phyloP scores from a whole-genome alignment of 73 alveolate species.

The Paraurostyla sp. region DNA sequence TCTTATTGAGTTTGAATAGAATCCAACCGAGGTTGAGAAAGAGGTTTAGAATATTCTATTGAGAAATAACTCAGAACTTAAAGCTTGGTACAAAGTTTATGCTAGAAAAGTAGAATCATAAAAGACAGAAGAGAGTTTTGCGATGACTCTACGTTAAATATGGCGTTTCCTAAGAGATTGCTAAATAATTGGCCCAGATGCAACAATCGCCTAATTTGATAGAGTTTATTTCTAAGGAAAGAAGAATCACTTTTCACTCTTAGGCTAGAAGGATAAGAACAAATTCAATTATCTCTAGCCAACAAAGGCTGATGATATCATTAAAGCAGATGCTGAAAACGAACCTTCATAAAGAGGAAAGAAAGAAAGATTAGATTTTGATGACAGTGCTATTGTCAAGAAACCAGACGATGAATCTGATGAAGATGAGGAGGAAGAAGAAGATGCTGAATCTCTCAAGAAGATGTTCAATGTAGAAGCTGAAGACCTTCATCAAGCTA shows the following conservation, averaged over 20 bases:
- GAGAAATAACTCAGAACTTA: conserved; percentile 90
- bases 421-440: conserved; percentile 69
- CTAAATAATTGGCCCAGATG: conserved; percentile 86
- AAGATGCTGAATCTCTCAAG: conserved; percentile 58
- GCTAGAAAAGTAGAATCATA: conserved; percentile 79
- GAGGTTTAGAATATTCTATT: conserved; percentile 93
- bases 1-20: conserved; percentile 88
- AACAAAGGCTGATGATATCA: conserved; percentile 31
- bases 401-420: conserved; percentile 66
- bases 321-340: conserved; percentile 42
- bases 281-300: conserved; percentile 48
- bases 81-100: conserved; percentile 90
- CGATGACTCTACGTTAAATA: conserved; percentile 88
- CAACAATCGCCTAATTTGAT: conserved; percentile 89
- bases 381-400: conserved; percentile 49
- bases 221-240: conserved; percentile 90
- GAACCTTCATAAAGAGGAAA: background rate
- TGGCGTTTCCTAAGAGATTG: conserved; percentile 95
- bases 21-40: conserved; percentile 82
- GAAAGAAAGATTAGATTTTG: conserved; percentile 23
- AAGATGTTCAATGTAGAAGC: conserved; percentile 60
- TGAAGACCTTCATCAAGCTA: conserved; percentile 64
- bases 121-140: conserved; percentile 85
- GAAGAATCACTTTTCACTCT: conserved; percentile 80
- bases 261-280: conserved; percentile 75